phyloP scores from a whole-genome alignment of 2,329 filamentous ascomycete genomes.

The Diaporthe sp. region DNA sequence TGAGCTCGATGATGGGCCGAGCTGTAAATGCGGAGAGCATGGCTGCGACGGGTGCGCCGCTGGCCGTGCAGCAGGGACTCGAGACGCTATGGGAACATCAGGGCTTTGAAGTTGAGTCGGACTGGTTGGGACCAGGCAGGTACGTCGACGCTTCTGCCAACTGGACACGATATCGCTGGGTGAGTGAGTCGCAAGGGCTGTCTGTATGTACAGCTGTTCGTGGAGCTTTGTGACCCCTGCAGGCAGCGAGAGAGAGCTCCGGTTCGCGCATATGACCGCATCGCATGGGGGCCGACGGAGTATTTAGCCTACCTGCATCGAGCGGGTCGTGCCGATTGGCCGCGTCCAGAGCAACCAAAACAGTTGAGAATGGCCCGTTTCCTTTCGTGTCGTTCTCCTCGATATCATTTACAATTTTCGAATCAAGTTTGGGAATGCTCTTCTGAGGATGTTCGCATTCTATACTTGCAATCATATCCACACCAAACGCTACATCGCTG shows the following conservation, averaged over 20 bases:
- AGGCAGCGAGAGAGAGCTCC: slow-evolving; percentile 4
- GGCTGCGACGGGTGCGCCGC: slow-evolving; percentile 52
- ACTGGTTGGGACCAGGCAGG: not conserved
- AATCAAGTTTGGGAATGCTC: not conserved
- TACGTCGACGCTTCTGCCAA: not conserved
- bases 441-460: not conserved
- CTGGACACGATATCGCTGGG: slow-evolving; percentile 23
- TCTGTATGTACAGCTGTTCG: slow-evolving; percentile 34
- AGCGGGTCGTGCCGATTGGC: slow-evolving; percentile 31
- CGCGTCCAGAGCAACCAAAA: not conserved
- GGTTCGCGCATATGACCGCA: slow-evolving; percentile 37
- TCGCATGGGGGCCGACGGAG: slow-evolving; percentile 25
- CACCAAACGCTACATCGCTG: slow-evolving; percentile 21
- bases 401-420: not conserved
- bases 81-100: slow-evolving; percentile 37
- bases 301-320: slow-evolving; percentile 6
- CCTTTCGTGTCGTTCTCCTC: not conserved
- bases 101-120: slow-evolving; percentile 12
- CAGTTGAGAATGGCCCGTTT: not conserved
- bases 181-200: slow-evolving; percentile 14
- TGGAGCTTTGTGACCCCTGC: slow-evolving; percentile 31
- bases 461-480: slow-evolving; percentile 2
- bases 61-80: slow-evolving; percentile 39
- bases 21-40: slow-evolving; percentile 99
- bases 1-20: slow-evolving; percentile 96